Evolutionary conservation across 345 rosid species (phyloP).

Genomic region (Aurinia saxatilis): DNA sequence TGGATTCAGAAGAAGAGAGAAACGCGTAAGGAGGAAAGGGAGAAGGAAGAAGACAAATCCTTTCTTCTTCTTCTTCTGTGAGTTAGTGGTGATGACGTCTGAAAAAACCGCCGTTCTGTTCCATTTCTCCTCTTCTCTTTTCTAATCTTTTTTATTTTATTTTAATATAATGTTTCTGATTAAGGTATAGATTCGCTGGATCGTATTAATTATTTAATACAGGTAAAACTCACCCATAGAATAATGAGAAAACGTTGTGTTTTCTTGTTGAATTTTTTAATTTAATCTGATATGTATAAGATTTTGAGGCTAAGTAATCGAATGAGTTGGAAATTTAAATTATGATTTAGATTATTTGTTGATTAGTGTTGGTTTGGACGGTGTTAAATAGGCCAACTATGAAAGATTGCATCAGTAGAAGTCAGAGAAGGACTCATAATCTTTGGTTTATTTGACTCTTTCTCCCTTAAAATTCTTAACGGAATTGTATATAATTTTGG

Average conservation of each 20-base stretch:
- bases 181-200: slow-evolving; percentile 14
- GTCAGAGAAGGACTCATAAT: not conserved
- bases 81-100: slow-evolving; percentile 30
- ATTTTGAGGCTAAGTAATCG: not conserved
- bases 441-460: slow-evolving; percentile 1
- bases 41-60: slow-evolving; percentile 8
- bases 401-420: no score
- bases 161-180: not conserved
- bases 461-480: not conserved
- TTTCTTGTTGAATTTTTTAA: not conserved
- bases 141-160: not conserved
- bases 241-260: not conserved
- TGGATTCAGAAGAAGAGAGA: not conserved
- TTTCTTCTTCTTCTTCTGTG: not conserved
- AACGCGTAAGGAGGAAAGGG: slow-evolving; percentile 1
- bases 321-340: no score
- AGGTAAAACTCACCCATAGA: slow-evolving; percentile 1
- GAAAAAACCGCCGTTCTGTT: slow-evolving; percentile 33
- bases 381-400: no score
- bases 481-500: not conserved
- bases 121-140: slow-evolving; percentile 17
- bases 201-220: no score
- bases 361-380: no score
- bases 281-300: not conserved
- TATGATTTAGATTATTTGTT: no score